A percentile compares a stretch with the other conserved stretches of the same genome.
Conservation (phyloP, 164 flowering plant species). For the Nelumbo lutea region DNA sequence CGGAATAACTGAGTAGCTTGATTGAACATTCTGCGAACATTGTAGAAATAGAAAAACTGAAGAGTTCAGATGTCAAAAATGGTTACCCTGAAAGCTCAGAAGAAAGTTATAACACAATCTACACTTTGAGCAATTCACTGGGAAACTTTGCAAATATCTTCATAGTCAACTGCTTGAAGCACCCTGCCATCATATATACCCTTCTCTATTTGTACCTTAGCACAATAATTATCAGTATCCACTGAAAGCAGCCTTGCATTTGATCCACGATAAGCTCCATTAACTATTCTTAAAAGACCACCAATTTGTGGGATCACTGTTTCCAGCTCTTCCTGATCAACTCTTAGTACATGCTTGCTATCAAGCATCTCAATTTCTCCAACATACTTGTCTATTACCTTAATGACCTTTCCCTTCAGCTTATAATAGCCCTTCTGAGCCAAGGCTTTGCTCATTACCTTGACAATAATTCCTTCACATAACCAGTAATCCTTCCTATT, state of each 20-base stretch:
- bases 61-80: not conserved
- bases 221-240: slow-evolving; percentile 60
- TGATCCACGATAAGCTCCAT: slow-evolving; percentile 93
- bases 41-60: not conserved
- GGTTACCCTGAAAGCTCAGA: not conserved
- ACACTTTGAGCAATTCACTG: slow-evolving; percentile 2
- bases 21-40: not conserved
- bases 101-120: not conserved
- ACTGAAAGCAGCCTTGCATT: slow-evolving; percentile 61
- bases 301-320: slow-evolving; percentile 92
- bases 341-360: slow-evolving; percentile 67
- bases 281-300: slow-evolving; percentile 68
- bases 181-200: slow-evolving; percentile 82
- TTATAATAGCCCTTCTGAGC: slow-evolving; percentile 76
- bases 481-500: slow-evolving; percentile 89
- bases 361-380: slow-evolving; percentile 87
- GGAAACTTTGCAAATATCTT: slow-evolving; percentile 71
- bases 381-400: slow-evolving; percentile 75
- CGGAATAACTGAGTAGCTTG: not conserved
- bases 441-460: slow-evolving; percentile 78
- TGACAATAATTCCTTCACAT: slow-evolving; percentile 77
- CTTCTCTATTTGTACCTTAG: slow-evolving; percentile 81
- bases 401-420: slow-evolving; percentile 69
- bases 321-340: slow-evolving; percentile 89
- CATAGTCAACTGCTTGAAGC: slow-evolving; percentile 70